A percentile compares a stretch with the other conserved stretches of the same genome.
These are phyloP conservation scores for Phytomonas sp. DNA, from an alignment of 208 protist genomes.

Conservation along the genomic window DNA sequence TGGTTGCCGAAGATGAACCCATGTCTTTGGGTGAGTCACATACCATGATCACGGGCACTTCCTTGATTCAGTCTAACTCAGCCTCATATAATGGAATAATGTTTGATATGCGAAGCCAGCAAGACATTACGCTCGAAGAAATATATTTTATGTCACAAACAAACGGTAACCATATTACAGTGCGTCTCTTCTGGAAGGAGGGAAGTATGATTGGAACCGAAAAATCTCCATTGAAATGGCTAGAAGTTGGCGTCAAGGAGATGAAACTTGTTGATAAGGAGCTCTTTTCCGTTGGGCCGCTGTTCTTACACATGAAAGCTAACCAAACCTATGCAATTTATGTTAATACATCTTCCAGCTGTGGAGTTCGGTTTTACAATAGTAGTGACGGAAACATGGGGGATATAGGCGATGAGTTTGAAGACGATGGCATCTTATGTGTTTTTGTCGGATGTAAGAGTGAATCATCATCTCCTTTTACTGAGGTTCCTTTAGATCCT, in stretches of 20 bases:
- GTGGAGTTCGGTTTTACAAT: conserved; percentile 84
- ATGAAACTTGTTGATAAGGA: conserved; percentile 69
- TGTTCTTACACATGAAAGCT: conserved; percentile 66
- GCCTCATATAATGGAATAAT: conserved; percentile 89
- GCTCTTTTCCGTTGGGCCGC: conserved; percentile 49
- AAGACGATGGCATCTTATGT: conserved; percentile 74
- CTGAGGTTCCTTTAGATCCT: conserved; percentile 57
- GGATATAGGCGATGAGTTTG: conserved; percentile 73
- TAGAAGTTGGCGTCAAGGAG: conserved; percentile 50
- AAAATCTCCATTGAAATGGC: conserved; percentile 56
- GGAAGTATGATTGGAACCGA: conserved; percentile 76
- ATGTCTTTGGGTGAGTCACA: conserved; percentile 39
- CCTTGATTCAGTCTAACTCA: conserved; percentile 68
- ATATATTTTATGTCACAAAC: conserved; percentile 83
- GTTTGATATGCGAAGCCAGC: conserved; percentile 78
- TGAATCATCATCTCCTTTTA: conserved; percentile 70
- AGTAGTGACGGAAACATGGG: conserved; percentile 71
- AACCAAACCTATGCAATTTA: conserved; percentile 78
- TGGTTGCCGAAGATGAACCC: conserved; percentile 31
- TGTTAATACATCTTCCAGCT: conserved; percentile 83
- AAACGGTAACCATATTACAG: conserved; percentile 57
- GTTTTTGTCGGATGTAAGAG: conserved; percentile 84
- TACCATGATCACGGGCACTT: conserved; percentile 60
- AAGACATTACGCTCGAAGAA: conserved; percentile 83
- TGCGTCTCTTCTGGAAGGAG: conserved; percentile 85